Evolutionary conservation across 2,329 filamentous ascomycete genomes (phyloP), one percentile per base, ranked within the genome.

Genomic region (Ascochyta viciae-villosae): DNA sequence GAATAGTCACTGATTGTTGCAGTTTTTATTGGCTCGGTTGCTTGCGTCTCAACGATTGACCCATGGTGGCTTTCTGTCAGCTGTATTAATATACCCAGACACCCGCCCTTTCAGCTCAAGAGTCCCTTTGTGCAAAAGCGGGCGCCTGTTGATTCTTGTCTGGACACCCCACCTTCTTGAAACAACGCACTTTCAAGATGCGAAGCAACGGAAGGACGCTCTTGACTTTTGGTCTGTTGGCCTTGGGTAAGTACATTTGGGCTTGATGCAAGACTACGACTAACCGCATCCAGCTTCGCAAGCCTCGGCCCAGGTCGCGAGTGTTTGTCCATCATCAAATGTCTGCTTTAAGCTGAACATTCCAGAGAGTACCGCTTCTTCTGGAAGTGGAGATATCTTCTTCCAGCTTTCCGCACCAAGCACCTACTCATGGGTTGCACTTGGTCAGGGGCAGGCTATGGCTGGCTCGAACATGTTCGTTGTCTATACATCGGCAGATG

Each of bases 371-470:
- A 85, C 84, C 4, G 80, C 80, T 1, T 78, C 76, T 3, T 80
- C 78, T 19, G 81, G 80, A 12, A 76, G 64, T 31, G 83, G 85
- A 22, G 82, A 85, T 57, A 82, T 87, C 48, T 87, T 80, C 71
- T 82, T 87, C 64, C 83, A 85, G 55, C 77, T 87, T 45, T 80
- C 78, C 41, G 82, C 82, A 3, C 83, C 85, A 2, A 79, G 77
- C 37, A 76, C 68, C 6, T 80, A 83, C 65, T 71, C 80, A 71
- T 87, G 82, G 81, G 78, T 85, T 31, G 82, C 78, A 3, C 69
- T 87, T 3, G 85, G 84, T 7, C 83, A 86, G 66, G 85, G 85
- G 24, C 74, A 62, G 2, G 60, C 68, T 19, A 87, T 87, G 85
- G 61, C 70, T 15, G 81, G 80, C 22, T 71, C 85, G 6, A 85